phyloP scores from a whole-genome alignment of 352 stramenopile genomes.

The Phytophthora citrophthora region DNA sequence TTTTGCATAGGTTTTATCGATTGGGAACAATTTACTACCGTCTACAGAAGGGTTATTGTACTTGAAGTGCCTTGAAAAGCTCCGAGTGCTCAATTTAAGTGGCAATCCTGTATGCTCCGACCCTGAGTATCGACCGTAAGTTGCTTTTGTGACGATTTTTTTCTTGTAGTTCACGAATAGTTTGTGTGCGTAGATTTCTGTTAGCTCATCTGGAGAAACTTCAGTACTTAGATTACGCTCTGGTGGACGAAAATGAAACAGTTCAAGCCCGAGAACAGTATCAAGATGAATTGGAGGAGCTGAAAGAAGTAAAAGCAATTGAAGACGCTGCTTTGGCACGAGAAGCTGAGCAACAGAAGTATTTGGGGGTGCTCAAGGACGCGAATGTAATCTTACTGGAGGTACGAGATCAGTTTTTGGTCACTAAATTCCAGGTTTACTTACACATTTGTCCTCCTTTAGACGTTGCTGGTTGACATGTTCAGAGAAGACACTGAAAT shows the following conservation, averaged over 20 bases:
- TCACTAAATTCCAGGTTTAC: neutral
- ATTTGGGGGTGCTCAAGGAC: constrained; percentile 80
- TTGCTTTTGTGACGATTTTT: neutral
- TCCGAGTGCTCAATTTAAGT: constrained; percentile 92
- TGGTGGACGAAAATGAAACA: constrained; percentile 84
- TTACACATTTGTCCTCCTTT: neutral
- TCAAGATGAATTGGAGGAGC: constrained; percentile 86
- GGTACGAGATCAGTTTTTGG: constrained; percentile 27
- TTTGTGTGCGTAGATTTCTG: constrained; percentile 58
- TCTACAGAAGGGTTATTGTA: constrained; percentile 78
- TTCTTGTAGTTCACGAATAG: neutral
- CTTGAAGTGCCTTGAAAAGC: constrained; percentile 84
- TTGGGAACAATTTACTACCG: constrained; percentile 92
- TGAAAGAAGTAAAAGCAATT: constrained; percentile 88
- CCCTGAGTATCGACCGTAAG: constrained; percentile 88
- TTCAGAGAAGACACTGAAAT: constrained; percentile 94
- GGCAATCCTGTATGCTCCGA: constrained; percentile 94
- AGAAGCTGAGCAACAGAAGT: constrained; percentile 82
- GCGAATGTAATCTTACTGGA: constrained; percentile 91
- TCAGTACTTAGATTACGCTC: constrained; percentile 94
- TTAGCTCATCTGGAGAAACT: constrained; percentile 93
- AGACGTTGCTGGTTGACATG: constrained; percentile 92
- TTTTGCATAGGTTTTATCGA: constrained; percentile 76
- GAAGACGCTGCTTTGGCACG: constrained; percentile 77
- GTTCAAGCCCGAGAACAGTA: constrained; percentile 90